Evolutionary conservation across 2,329 filamentous ascomycete genomes (phyloP), one percentile per base, ranked within the genome.

Genomic region (Trichoderma atroviride): DNA sequence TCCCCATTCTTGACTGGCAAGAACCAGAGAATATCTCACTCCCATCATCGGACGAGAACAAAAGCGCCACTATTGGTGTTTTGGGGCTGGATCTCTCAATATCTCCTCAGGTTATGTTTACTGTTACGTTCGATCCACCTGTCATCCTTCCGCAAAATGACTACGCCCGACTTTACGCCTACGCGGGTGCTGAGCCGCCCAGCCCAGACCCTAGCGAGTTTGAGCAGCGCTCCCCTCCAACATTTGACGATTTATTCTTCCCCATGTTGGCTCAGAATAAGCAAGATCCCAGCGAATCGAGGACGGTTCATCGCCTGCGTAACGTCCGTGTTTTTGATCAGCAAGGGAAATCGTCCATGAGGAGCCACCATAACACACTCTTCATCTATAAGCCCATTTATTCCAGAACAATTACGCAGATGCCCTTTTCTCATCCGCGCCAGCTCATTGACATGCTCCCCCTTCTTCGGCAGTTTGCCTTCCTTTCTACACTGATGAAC

Each of bases 391-490:
- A 92, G 77, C 87, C 88, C 2, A 91, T 93, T 10, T 93, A 91
- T 73, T 91, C 89, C 0, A 86, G 89, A 68, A 83, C 84, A 3
- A 78, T 96, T 10, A 86, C 86, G 0, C 88, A 90, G 68, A 83
- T 96, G 37, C 89, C 92, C 0, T 95, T 96, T 75, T 88, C 88
- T 2, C 93, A 96, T 75, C 93, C 93, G 0, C 87, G 89, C 61
- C 92, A 96, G 76, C 81, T 96, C 4, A 82, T 94, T 7, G 85
- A 87, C 65, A 88, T 94, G 76, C 83, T 96, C n/a, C 92, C 92
- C 0, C 83, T 86, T 4, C 82, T 96, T 19, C 85, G 93, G 16
- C 92, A 96, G 77, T 96, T 93, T 75, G 90, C 91, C 0, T 89
- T 91, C 72, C 81, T 93, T 5, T 88, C 88, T 1, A 87, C 83